phyloP scores from a whole-genome alignment of 768 basidiomycete genomes.

The Panus rudis region DNA sequence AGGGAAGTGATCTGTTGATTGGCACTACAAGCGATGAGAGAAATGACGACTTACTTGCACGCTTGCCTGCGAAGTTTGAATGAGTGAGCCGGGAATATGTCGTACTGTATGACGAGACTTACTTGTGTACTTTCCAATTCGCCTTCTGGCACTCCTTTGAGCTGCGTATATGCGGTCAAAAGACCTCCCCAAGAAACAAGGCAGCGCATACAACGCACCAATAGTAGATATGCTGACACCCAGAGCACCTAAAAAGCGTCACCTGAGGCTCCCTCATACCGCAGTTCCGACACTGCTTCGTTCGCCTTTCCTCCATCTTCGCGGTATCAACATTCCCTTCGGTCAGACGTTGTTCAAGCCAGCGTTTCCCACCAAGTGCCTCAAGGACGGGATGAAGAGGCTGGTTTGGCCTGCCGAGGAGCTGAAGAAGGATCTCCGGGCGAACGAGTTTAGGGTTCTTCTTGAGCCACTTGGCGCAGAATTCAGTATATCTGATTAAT shows the following conservation, averaged over 20 bases:
- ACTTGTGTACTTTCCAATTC: conserved; percentile 21
- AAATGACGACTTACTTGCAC: conserved; percentile 2
- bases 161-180: conserved; percentile 4
- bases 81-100: too few relatives aligned
- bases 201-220: conserved; percentile 11
- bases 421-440: neutral
- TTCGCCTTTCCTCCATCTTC: conserved; percentile 12
- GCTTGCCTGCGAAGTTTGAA: neutral
- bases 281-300: conserved; percentile 15
- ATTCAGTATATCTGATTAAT: conserved; percentile 4
- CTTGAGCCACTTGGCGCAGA: conserved; percentile 14
- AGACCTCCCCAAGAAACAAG: neutral
- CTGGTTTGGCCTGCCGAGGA: conserved; percentile 5
- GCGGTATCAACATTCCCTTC: conserved; percentile 7
- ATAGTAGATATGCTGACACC: conserved; percentile 20
- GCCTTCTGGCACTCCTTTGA: conserved; percentile 19
- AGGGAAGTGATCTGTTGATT: too few relatives aligned
- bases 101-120: neutral
- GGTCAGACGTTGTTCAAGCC: conserved; percentile 12
- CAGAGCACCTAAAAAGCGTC: conserved; percentile 14
- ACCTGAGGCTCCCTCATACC: conserved; percentile 12
- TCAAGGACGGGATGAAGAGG: conserved; percentile 11
- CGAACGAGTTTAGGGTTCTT: conserved; percentile 13
- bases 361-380: conserved; percentile 14
- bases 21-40: too few relatives aligned